Evolutionary conservation across 176 grass and related monocot genomes (phyloP), one percentile per base, ranked within the genome.

Genomic region (Rhipidocladum racemiflorum): DNA sequence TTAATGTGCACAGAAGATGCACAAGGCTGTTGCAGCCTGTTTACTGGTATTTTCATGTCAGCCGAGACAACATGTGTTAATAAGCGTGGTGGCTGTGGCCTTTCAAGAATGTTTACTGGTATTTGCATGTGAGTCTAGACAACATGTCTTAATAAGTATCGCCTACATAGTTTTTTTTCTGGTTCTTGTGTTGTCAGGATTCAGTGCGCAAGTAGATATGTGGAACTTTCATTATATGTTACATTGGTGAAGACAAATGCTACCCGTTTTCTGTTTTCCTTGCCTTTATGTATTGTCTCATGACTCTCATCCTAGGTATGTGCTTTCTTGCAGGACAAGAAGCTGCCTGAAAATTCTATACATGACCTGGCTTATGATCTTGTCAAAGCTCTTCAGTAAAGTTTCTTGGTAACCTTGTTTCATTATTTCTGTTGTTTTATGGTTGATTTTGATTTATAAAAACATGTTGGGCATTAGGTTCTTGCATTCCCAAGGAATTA

Each of bases 401-500:
- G 77, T 65, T 78, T 65, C 70, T 81, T 72, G 39, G 24, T 34
- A 69, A 25, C 53, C 30, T 36, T 75, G 29, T 82, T 51, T 81
- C 3, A 43, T 87, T 85, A 20, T 87, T 83, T 65, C 56, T 86
- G 25, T 54, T 72, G 17, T 81, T 50, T 83, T 71, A 30, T 80
- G 6, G 2, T 20, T 69, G n/a, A 21, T 28, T 77, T 66, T 81
- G 61, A 81, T 81, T 73, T 72, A 64, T 25, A 49, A 69, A 65
- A 86, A 80, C 39, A 57, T 62, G 27, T 81, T 83, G 40, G 70
- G 17, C 56, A 16, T 42, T 79, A 99, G 96, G 90, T 99, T 95
- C 85, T 93, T 99, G 76, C 96, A 99, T 93, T 99, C 92, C 4
- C 88, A 99, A 91, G 96, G 92, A 90, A 91, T 95, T 55, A 88